phyloP scores from a whole-genome alignment of 768 basidiomycete species.

The Rickenella mellea region DNA sequence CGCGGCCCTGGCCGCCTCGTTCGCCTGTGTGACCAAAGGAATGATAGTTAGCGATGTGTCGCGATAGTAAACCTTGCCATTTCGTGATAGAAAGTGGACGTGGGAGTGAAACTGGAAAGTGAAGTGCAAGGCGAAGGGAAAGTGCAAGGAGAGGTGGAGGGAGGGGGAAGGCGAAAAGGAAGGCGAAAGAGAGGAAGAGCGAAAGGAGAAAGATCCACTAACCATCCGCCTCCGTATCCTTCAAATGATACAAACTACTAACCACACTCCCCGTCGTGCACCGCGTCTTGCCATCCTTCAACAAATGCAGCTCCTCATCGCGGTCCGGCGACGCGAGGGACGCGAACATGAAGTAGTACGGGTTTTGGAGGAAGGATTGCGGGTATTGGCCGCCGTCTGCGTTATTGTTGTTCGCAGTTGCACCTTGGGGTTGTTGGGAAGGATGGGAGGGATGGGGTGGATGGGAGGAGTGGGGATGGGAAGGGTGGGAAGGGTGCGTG shows the following conservation, averaged over 20 bases:
- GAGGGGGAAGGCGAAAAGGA: neutral
- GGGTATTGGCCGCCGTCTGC: conserved; percentile 31
- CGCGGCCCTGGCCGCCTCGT: conserved; percentile 16
- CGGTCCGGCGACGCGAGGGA: conserved; percentile 83
- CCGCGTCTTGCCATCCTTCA: conserved; percentile 84
- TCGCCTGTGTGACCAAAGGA: neutral
- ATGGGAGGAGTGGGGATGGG: neutral
- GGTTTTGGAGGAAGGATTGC: conserved; percentile 72
- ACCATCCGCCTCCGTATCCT: conserved; percentile 29
- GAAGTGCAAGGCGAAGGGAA: no score
- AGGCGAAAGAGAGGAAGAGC: neutral
- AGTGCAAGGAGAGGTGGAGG: neutral
- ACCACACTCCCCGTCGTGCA: conserved; percentile 90
- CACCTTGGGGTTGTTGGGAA: neutral
- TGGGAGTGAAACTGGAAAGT: no score
- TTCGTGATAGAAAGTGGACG: no score
- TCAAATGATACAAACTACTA: conserved; percentile 84
- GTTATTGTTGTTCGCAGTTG: conserved; percentile 3
- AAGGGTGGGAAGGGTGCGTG: conserved; percentile 5
- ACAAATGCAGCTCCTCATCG: conserved; percentile 82
- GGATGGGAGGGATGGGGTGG: neutral
- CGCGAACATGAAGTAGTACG: conserved; percentile 95
- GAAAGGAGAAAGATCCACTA: neutral
- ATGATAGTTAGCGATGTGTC: neutral
- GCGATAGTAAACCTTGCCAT: neutral